Conservation (phyloP, 2,329 filamentous ascomycete species). For the Zasmidium cellare region DNA sequence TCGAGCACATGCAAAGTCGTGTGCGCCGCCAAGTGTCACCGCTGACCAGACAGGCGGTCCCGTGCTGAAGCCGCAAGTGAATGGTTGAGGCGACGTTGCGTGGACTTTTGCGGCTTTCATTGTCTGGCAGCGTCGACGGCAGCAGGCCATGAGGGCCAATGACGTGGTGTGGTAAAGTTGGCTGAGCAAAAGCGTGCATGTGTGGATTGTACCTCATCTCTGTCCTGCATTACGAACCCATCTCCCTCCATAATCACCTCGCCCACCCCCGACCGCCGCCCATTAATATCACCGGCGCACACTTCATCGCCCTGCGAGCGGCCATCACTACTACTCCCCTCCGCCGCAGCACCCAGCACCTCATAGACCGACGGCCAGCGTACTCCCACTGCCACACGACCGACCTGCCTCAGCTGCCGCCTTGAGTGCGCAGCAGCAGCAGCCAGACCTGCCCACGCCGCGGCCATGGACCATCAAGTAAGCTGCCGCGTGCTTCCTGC, state of each 20-base stretch:
- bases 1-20: not conserved
- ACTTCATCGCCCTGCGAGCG: no score
- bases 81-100: not conserved
- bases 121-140: not conserved
- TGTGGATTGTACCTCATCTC: no score
- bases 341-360: not conserved
- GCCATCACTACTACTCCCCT: no score
- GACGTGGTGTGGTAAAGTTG: not conserved
- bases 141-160: not conserved
- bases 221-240: not conserved
- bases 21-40: not conserved
- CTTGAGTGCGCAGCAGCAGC: constrained; percentile 8
- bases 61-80: not conserved
- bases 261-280: no score
- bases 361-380: no score
- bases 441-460: constrained; percentile 16
- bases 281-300: no score
- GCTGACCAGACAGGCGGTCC: not conserved
- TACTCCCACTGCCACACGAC: no score
- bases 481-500: constrained; percentile 6
- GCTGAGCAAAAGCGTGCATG: not conserved
- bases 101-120: no score
- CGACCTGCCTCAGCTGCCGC: constrained; percentile 9
- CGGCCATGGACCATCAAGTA: constrained; percentile 15
- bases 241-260: no score